These are phyloP conservation scores for Schizosaccharomyces versatilis DNA, from an alignment of 1,139 yeast genomes.

Conservation along the genomic window DNA sequence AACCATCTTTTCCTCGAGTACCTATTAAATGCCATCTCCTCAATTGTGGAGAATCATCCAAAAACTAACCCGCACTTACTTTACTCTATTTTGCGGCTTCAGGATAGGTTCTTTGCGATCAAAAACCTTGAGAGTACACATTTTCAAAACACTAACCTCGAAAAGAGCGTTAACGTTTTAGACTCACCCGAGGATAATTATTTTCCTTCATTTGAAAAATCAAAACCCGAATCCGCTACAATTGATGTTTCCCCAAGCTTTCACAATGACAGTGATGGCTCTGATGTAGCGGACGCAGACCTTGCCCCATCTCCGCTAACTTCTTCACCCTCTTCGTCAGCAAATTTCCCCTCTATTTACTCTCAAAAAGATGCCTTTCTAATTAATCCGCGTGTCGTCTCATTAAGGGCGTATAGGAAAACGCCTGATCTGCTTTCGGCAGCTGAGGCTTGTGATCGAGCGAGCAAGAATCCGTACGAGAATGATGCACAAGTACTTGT, in stretches of 20 bases:
- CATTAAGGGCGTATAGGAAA: constrained; percentile 37
- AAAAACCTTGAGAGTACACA: constrained; percentile 3
- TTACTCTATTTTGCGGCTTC: constrained; percentile 18
- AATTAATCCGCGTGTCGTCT: constrained; percentile 36
- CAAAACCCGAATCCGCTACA: too few relatives aligned
- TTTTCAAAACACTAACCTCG: neutral
- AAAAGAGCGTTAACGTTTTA: neutral
- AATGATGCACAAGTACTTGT: constrained; percentile 1
- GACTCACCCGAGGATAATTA: neutral
- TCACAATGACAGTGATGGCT: too few relatives aligned
- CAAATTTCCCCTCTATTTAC: too few relatives aligned
- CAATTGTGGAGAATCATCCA: constrained; percentile 17
- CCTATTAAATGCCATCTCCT: constrained; percentile 15
- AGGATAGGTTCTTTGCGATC: constrained; percentile 14
- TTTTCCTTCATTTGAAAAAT: neutral
- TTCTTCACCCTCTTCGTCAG: too few relatives aligned
- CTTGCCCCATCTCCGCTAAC: too few relatives aligned
- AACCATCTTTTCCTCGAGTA: constrained; percentile 34
- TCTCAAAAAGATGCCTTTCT: constrained; percentile 1
- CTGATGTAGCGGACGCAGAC: too few relatives aligned
- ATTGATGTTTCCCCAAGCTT: too few relatives aligned
- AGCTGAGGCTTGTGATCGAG: constrained; percentile 1
- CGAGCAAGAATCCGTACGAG: neutral
- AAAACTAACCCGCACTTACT: constrained; percentile 16
- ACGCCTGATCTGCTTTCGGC: constrained; percentile 19